These are phyloP conservation scores for Hysterium pulicare DNA, from an alignment of 2,329 filamentous ascomycete genomes.

Conservation along the genomic window DNA sequence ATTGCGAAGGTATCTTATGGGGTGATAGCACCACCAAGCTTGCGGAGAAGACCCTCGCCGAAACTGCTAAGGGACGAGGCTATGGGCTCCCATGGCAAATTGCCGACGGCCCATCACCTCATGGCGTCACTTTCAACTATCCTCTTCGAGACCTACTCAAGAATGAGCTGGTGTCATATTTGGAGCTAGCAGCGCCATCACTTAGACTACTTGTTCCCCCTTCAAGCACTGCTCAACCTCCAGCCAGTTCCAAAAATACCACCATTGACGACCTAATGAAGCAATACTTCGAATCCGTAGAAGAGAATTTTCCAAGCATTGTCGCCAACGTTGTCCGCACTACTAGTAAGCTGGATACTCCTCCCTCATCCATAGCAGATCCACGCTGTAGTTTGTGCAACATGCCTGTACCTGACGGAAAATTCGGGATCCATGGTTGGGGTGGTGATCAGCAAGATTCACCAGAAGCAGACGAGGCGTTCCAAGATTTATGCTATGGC, in stretches of 20 bases:
- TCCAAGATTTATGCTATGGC: not conserved
- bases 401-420: constrained; percentile 61
- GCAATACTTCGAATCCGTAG: constrained; percentile 83
- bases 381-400: constrained; percentile 64
- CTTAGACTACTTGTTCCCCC: constrained; percentile 43
- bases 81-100: constrained; percentile 79
- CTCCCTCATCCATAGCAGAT: constrained; percentile 25
- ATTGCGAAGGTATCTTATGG: constrained; percentile 71
- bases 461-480: not conserved
- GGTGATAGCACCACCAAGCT: constrained; percentile 85
- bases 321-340: constrained; percentile 95
- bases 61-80: constrained; percentile 88
- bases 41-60: constrained; percentile 78
- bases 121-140: constrained; percentile 65
- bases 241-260: constrained; percentile 67
- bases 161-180: constrained; percentile 71
- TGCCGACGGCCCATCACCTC: constrained; percentile 66
- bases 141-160: constrained; percentile 82
- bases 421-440: constrained; percentile 61
- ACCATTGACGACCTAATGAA: constrained; percentile 90
- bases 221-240: constrained; percentile 25
- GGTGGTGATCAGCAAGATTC: constrained; percentile 54
- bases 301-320: constrained; percentile 81
- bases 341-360: constrained; percentile 70
- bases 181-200: constrained; percentile 51